A percentile compares a stretch with the other conserved stretches of the same genome.
These are phyloP conservation scores for Pugionium dolabratum DNA, from an alignment of 345 rosid species.

Conservation along the genomic window DNA sequence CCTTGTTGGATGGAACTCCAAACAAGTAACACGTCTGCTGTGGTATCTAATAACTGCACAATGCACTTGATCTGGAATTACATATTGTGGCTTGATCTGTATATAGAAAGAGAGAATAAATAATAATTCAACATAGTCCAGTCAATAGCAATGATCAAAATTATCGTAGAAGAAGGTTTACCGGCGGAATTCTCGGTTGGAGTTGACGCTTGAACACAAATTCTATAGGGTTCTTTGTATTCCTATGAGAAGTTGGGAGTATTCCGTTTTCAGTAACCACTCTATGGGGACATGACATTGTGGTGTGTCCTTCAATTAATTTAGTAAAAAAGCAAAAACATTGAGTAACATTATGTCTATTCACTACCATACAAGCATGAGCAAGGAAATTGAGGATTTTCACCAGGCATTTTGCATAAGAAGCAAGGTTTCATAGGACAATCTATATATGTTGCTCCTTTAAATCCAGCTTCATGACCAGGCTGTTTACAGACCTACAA, in stretches of 20 bases:
- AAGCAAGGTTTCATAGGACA: conserved; percentile 98
- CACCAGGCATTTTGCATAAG: conserved; percentile 96
- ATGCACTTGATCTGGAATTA: conserved; percentile 81
- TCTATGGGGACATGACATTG: conserved; percentile 82
- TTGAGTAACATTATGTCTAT: not conserved
- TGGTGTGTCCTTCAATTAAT: conserved; percentile 73
- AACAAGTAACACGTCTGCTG: conserved; percentile 88
- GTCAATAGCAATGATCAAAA: conserved; percentile 13
- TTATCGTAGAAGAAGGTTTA: conserved; percentile 33
- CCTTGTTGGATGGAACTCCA: conserved; percentile 94
- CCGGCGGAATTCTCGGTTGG: conserved; percentile 52
- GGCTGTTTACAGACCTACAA: conserved; percentile 81
- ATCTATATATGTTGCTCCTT: conserved; percentile 89
- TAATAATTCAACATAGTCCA: not conserved
- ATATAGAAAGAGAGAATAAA: not conserved
- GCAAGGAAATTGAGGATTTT: not conserved
- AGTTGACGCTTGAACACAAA: conserved; percentile 82
- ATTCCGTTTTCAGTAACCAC: conserved; percentile 67
- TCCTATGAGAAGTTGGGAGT: conserved; percentile 58
- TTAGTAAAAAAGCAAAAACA: conserved; percentile 1
- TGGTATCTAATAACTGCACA: conserved; percentile 92
- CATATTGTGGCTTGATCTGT: conserved; percentile 72
- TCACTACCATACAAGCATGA: not conserved
- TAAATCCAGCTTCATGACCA: conserved; percentile 96
- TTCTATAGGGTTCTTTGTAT: conserved; percentile 54